A percentile compares a stretch with the other conserved stretches of the same genome.
Conservation (phyloP, 179 eudicot genomes). For the Actinidia chinensis region DNA sequence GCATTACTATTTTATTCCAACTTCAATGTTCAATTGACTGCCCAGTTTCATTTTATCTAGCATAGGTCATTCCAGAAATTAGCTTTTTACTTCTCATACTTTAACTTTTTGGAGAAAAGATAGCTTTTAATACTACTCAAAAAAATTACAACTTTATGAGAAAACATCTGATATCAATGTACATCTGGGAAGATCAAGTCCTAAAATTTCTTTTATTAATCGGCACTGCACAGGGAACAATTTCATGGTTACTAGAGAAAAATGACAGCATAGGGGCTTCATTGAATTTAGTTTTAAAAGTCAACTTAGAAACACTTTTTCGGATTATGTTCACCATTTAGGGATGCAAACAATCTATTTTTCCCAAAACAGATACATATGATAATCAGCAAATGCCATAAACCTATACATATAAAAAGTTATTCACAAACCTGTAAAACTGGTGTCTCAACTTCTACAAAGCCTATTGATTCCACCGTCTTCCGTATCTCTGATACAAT, state of each 20-base stretch:
- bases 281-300: neutral
- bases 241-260: neutral
- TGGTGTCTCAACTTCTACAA: constrained; percentile 93
- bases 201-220: neutral
- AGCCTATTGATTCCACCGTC: constrained; percentile 82
- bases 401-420: neutral
- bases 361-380: neutral
- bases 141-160: neutral
- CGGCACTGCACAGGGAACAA: neutral
- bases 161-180: neutral
- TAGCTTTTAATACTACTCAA: neutral
- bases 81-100: neutral
- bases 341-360: neutral
- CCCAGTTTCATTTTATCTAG: neutral
- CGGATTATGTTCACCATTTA: neutral
- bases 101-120: neutral
- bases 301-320: neutral
- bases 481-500: constrained; percentile 88
- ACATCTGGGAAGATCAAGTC: neutral
- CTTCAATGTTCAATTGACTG: neutral
- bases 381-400: neutral
- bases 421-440: constrained; percentile 73
- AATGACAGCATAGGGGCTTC: neutral
- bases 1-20: neutral
- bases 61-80: neutral